Evolutionary conservation across 179 eudicot genomes (phyloP), one percentile per base, ranked within the genome.

Genomic region (Sideroxylon spinosum): DNA sequence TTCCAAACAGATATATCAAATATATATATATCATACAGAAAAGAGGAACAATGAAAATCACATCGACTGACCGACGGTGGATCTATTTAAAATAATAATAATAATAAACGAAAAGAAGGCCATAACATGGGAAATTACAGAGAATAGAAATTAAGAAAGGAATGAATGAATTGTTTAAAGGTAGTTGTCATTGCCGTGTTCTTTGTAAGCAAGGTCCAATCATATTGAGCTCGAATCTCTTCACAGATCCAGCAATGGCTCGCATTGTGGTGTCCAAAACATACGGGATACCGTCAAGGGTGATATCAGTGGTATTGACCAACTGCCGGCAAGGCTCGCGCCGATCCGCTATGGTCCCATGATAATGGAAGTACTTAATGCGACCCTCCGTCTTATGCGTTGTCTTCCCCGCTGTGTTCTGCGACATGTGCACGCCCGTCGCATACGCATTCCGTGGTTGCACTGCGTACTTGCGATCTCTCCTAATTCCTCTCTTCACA

Each of bases 371-470:
- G 86, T 90, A 93, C 86, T 71, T 86, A 56, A 93, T 87, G 7
- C 75, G 76, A 11, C 84, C 84, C 16, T 82, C 82, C 0, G 94
- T 86, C 26, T 79, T 84, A 78, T 79, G 84, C 0, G 78, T 82
- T 14, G 89, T 85, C 68, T 84, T 87, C 2, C 98, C 98, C 0
- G 50, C 75, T 2, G 81, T 61, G 81, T 93, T 86, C 71, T 93
- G 87, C 0, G 96, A 85, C 88, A 91, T 73, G 82, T 93, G 98
- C 13, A 93, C 98, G 1, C 98, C 98, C 0, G 96, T 88, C 2
- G 96, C 96, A 67, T 88, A 86, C 50, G 89, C 94, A 19, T 89
- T 81, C 0, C 89, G 83, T 7, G 98, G 96, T 28, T 90, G 98
- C 63, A 91, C 74, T 0, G 94, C 96, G 37, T 93, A 93, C 78